Percentiles rank a stretch among this genome's conserved stretches.
These are phyloP conservation scores for Raphanus hybrid DNA, from an alignment of 441 rosid genomes.

Conservation along the genomic window DNA sequence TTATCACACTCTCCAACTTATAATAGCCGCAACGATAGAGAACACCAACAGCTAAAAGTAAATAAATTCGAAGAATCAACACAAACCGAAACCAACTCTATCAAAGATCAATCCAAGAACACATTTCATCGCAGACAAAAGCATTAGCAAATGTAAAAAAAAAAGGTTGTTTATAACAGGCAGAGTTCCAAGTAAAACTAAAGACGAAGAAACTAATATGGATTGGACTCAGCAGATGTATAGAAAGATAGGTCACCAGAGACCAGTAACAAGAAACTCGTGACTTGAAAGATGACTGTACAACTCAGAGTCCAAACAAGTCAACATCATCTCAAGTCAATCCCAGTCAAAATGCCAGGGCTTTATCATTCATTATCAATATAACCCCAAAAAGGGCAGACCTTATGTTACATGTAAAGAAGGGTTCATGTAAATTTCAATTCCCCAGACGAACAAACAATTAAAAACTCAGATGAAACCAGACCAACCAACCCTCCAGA, in stretches of 20 bases:
- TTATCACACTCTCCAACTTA: constrained; percentile 36
- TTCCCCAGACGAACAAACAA: constrained; percentile 26
- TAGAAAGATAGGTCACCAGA: background rate
- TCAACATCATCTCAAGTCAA: constrained; percentile 40
- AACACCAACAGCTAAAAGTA: no score
- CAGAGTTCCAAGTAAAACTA: background rate
- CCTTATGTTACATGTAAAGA: constrained; percentile 23
- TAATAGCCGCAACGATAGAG: constrained; percentile 15
- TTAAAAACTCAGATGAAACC: constrained; percentile 15
- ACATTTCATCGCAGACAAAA: background rate
- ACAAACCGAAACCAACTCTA: constrained; percentile 13
- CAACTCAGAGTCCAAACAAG: constrained; percentile 27
- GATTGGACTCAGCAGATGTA: background rate
- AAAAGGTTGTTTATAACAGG: background rate
- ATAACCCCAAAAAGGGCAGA: background rate
- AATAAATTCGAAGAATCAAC: constrained; percentile 9
- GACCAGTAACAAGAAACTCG: background rate
- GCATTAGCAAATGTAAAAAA: background rate
- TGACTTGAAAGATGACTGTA: background rate
- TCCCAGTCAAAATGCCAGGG: constrained; percentile 18
- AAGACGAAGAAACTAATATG: background rate
- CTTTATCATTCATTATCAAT: background rate
- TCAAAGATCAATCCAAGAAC: background rate
- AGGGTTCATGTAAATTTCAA: constrained; percentile 27
- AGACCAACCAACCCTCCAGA: background rate